Conservation (phyloP, 1,139 yeast genomes). For the Kluyveromyces marxianus region DNA sequence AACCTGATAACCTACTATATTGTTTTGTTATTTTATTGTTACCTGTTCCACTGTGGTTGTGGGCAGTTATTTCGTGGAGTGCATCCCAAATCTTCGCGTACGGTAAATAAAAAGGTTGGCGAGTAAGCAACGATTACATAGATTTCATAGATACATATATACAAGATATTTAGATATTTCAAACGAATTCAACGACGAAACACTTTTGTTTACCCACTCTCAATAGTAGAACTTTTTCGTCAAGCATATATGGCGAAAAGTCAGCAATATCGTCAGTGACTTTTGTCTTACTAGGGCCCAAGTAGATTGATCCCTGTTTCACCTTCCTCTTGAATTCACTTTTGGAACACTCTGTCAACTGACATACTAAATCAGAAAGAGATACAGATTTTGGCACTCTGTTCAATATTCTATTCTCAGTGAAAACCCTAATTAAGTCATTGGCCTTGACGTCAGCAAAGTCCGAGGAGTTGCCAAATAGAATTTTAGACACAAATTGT, state of each 20-base stretch:
- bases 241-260: slow-evolving; percentile 51
- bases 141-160: neutral
- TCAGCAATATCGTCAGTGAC: slow-evolving; percentile 34
- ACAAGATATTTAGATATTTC: slow-evolving; percentile 2
- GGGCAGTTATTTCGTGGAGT: slow-evolving; percentile 26
- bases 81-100: slow-evolving; percentile 24
- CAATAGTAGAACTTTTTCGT: slow-evolving; percentile 52
- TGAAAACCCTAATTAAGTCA: slow-evolving; percentile 51
- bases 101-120: slow-evolving; percentile 10
- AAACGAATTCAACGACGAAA: slow-evolving; percentile 42
- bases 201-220: slow-evolving; percentile 72
- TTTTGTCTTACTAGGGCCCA: slow-evolving; percentile 58
- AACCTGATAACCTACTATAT: slow-evolving; percentile 13
- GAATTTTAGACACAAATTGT: slow-evolving; percentile 52
- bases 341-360: slow-evolving; percentile 38
- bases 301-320: slow-evolving; percentile 63
- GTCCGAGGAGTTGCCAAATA: slow-evolving; percentile 51
- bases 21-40: slow-evolving; percentile 19
- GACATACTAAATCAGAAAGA: slow-evolving; percentile 28
- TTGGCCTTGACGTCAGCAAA: slow-evolving; percentile 42
- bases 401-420: slow-evolving; percentile 51
- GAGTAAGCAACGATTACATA: neutral
- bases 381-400: slow-evolving; percentile 32
- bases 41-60: slow-evolving; percentile 24
- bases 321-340: slow-evolving; percentile 59